phyloP scores from a whole-genome alignment of 1,284 basidiomycete species.

The Melampsora occidentalis region DNA sequence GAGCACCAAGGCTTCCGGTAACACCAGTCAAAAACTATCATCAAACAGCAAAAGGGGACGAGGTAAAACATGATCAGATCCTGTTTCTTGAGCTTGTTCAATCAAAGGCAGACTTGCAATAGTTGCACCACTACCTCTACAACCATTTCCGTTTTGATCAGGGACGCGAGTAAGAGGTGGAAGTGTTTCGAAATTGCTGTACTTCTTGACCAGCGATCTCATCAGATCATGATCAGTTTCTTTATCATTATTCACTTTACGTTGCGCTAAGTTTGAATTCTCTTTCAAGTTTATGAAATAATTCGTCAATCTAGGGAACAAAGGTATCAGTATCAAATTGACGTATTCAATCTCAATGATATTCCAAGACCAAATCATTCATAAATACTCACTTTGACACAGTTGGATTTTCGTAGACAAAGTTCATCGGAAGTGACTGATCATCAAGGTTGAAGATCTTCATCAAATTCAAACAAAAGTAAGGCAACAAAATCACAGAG shows the following conservation, averaged over 20 bases:
- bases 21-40: constrained; percentile 47
- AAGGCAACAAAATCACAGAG: neutral
- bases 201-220: constrained; percentile 57
- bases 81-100: neutral
- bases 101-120: neutral
- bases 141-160: neutral
- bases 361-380: neutral
- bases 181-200: constrained; percentile 44
- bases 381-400: constrained; percentile 52
- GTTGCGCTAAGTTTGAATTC: constrained; percentile 47
- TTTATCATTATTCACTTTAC: constrained; percentile 24
- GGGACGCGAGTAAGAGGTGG: neutral
- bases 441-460: constrained; percentile 23
- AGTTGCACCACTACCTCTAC: neutral
- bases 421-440: constrained; percentile 50
- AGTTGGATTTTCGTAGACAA: constrained; percentile 59
- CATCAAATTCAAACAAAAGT: constrained; percentile 48
- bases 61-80: neutral
- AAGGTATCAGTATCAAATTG: neutral
- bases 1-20: constrained; percentile 48
- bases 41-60: neutral
- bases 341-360: neutral
- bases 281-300: constrained; percentile 51
- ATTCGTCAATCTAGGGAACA: constrained; percentile 49
- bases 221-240: constrained; percentile 54